Conservation (phyloP, 768 basidiomycete genomes). For the Tylopilus sp. region DNA sequence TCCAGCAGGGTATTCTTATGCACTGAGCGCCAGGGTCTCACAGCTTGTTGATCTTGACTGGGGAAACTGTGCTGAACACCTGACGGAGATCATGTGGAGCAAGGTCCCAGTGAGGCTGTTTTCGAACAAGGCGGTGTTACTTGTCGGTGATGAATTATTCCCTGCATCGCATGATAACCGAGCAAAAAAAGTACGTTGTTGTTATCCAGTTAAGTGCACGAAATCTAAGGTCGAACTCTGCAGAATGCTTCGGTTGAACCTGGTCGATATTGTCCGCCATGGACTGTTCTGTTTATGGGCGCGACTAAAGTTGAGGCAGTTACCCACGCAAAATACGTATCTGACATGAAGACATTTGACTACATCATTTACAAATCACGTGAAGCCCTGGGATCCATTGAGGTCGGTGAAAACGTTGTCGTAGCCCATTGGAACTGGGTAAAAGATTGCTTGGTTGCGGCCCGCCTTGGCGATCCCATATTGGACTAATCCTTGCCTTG, state of each 20-base stretch:
- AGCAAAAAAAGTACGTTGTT: conserved; percentile 19
- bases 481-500: conserved; percentile 2
- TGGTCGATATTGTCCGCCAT: conserved; percentile 45
- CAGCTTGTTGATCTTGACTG: conserved; percentile 49
- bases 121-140: conserved; percentile 51
- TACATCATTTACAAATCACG: conserved; percentile 60
- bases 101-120: conserved; percentile 57
- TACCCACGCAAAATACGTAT: conserved; percentile 36
- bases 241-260: conserved; percentile 33
- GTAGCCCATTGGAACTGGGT: conserved; percentile 64
- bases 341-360: conserved; percentile 42
- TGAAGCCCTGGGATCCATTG: conserved; percentile 24
- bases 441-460: conserved; percentile 72
- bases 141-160: conserved; percentile 55
- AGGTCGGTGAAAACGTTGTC: conserved; percentile 26
- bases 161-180: conserved; percentile 36
- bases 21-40: conserved; percentile 40
- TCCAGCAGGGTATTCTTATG: conserved; percentile 45
- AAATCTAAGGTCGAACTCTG: neutral
- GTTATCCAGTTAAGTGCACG: too few species aligned
- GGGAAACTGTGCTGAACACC: conserved; percentile 47
- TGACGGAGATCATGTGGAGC: conserved; percentile 59
- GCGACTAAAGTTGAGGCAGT: conserved; percentile 68
- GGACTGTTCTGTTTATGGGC: conserved; percentile 77
- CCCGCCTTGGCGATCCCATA: conserved; percentile 38